Conservation (phyloP, 805 yeast species). For the Lipomyces chichibuensis region DNA sequence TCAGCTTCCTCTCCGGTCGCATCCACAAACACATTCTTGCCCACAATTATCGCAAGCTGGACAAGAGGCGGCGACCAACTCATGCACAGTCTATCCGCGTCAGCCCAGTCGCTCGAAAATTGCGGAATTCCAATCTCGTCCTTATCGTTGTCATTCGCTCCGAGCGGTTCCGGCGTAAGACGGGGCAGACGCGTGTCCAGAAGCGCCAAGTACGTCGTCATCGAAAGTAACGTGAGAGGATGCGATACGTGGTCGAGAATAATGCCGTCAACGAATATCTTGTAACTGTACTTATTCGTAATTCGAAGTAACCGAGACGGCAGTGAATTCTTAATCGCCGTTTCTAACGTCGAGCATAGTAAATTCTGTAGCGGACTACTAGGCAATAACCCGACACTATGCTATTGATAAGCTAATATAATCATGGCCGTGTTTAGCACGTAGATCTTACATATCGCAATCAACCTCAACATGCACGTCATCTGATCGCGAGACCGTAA, state of each 20-base stretch:
- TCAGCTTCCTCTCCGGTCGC: conserved; percentile 89
- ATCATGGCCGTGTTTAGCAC: neutral
- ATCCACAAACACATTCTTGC: conserved; percentile 70
- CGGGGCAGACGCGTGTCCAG: conserved; percentile 58
- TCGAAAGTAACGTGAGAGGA: conserved; percentile 78
- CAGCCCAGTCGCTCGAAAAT: conserved; percentile 62
- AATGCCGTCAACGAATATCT: conserved; percentile 76
- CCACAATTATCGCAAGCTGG: conserved; percentile 76
- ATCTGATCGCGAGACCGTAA: conserved; percentile 42
- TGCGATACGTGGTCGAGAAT: conserved; percentile 76
- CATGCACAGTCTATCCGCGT: conserved; percentile 53
- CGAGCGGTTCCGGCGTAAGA: conserved; percentile 1
- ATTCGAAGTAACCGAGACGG: conserved; percentile 59
- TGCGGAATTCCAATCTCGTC: conserved; percentile 28
- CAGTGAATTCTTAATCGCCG: conserved; percentile 56
- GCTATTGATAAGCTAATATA: conserved; percentile 1
- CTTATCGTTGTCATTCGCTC: conserved; percentile 8
- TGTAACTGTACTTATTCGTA: conserved; percentile 74
- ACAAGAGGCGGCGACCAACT: conserved; percentile 71
- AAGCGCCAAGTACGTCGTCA: conserved; percentile 80
- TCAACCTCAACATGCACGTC: conserved; percentile 73
- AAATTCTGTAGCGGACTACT: conserved; percentile 66
- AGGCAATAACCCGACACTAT: conserved; percentile 41
- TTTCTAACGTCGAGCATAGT: conserved; percentile 63
- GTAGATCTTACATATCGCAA: conserved; percentile 29